A percentile compares a stretch with the other conserved stretches of the same genome.
These are phyloP conservation scores for Roridomyces roridus DNA, from an alignment of 768 basidiomycete species.

Conservation along the genomic window DNA sequence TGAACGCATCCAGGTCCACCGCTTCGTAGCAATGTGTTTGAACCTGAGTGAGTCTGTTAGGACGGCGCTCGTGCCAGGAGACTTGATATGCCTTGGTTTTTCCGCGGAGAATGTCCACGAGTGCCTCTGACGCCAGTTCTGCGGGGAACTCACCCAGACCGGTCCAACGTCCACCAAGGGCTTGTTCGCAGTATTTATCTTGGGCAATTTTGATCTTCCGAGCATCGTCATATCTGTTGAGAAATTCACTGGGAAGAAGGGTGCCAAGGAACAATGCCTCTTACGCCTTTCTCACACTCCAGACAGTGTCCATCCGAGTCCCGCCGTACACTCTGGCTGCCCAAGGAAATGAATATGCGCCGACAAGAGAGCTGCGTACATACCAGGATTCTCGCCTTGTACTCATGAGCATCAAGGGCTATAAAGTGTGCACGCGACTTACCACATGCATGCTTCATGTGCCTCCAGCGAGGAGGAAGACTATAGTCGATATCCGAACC, in stretches of 20 bases:
- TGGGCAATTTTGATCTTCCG: constrained; percentile 66
- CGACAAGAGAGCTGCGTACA: constrained; percentile 15
- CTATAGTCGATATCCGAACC: constrained; percentile 44
- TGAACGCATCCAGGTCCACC: constrained; percentile 73
- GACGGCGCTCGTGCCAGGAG: constrained; percentile 18
- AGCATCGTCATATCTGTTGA: constrained; percentile 63
- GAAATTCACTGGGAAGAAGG: constrained; percentile 19
- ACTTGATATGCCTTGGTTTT: constrained; percentile 61
- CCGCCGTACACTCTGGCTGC: constrained; percentile 51
- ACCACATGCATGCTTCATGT: constrained; percentile 75
- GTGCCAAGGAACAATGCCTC: constrained; percentile 10
- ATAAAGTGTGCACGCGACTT: constrained; percentile 17
- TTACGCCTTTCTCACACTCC: constrained; percentile 67
- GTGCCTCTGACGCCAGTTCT: constrained; percentile 73
- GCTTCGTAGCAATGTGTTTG: constrained; percentile 67
- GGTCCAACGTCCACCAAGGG: constrained; percentile 51
- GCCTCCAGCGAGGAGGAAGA: constrained; percentile 62
- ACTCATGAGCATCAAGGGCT: not conserved
- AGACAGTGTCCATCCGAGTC: constrained; percentile 69
- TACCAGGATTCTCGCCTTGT: constrained; percentile 65
- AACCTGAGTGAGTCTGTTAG: constrained; percentile 37
- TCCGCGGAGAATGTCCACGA: constrained; percentile 80
- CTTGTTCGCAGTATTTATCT: constrained; percentile 66
- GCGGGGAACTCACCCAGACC: constrained; percentile 65
- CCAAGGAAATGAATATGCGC: constrained; percentile 20